A percentile compares a stretch with the other conserved stretches of the same genome.
Conservation (phyloP, 306 rosid species). For the Herpetospermum pedunculosum region DNA sequence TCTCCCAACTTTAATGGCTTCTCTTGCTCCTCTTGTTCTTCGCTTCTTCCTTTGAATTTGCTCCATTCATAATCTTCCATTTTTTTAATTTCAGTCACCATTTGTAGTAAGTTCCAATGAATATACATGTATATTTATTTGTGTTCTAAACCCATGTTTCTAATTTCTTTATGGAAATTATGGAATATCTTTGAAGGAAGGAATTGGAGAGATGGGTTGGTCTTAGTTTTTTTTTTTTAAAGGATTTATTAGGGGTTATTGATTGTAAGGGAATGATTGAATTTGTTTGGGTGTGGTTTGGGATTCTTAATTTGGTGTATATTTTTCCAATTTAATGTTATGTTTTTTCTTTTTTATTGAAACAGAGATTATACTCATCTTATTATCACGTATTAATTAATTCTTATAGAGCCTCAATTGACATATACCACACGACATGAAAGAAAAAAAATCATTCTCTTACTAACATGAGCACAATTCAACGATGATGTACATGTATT, state of each 20-base stretch:
- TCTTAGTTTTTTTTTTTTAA: background rate
- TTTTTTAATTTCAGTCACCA: too few species aligned
- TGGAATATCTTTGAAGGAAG: background rate
- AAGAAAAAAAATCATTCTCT: too few species aligned
- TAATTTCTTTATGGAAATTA: background rate
- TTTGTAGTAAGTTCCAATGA: background rate
- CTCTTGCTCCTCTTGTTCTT: slow-evolving; percentile 4
- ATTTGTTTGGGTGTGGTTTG: slow-evolving; percentile 7
- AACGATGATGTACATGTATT: too few species aligned
- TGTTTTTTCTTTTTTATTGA: too few species aligned
- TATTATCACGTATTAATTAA: too few species aligned
- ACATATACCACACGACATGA: too few species aligned
- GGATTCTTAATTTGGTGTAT: background rate
- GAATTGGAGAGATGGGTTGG: background rate
- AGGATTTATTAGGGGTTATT: too few species aligned
- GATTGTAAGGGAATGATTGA: too few species aligned
- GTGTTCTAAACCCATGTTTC: background rate
- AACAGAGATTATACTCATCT: too few species aligned
- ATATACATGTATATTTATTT: background rate
- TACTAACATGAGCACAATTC: too few species aligned
- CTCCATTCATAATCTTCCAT: too few species aligned
- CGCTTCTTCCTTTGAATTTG: background rate
- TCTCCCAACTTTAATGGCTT: background rate
- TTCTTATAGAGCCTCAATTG: too few species aligned
- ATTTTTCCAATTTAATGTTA: background rate